phyloP scores from a whole-genome alignment of 306 rosid species.

The Dryas drummondii region DNA sequence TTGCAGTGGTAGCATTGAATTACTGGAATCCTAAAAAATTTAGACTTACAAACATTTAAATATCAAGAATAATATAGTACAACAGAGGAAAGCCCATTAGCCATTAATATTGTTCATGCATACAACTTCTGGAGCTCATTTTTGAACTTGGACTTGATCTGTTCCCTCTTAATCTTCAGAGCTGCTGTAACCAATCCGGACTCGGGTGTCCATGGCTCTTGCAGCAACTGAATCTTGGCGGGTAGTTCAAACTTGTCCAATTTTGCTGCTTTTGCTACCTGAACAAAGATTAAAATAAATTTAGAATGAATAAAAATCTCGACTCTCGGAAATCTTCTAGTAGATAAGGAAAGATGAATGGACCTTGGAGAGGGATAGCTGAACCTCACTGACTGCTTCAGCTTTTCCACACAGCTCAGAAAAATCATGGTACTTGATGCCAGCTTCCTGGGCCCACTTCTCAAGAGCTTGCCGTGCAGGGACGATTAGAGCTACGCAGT shows the following conservation, averaged over 20 bases:
- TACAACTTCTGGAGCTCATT: constrained; percentile 64
- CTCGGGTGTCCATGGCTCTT: constrained; percentile 89
- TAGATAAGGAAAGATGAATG: constrained; percentile 16
- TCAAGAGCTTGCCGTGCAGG: constrained; percentile 53
- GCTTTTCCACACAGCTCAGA: constrained; percentile 70
- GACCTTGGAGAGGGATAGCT: constrained; percentile 76
- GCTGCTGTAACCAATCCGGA: constrained; percentile 95
- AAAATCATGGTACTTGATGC: constrained; percentile 49
- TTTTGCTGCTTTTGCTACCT: constrained; percentile 69
- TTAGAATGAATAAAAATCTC: background rate
- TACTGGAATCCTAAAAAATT: background rate
- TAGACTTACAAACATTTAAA: background rate
- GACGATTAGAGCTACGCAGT: constrained; percentile 73
- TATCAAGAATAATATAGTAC: background rate
- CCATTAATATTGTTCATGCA: constrained; percentile 37
- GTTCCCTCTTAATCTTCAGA: constrained; percentile 86
- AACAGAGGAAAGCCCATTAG: background rate
- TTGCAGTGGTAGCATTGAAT: background rate
- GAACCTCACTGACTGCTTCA: constrained; percentile 69
- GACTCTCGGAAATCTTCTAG: background rate
- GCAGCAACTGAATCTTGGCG: constrained; percentile 60
- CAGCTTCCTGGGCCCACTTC: constrained; percentile 81
- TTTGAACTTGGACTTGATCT: constrained; percentile 69
- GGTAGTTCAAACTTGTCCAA: constrained; percentile 78
- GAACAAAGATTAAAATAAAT: constrained; percentile 2